These are phyloP conservation scores for Botryobasidium botryosum DNA, from an alignment of 768 basidiomycete genomes.

Conservation along the genomic window DNA sequence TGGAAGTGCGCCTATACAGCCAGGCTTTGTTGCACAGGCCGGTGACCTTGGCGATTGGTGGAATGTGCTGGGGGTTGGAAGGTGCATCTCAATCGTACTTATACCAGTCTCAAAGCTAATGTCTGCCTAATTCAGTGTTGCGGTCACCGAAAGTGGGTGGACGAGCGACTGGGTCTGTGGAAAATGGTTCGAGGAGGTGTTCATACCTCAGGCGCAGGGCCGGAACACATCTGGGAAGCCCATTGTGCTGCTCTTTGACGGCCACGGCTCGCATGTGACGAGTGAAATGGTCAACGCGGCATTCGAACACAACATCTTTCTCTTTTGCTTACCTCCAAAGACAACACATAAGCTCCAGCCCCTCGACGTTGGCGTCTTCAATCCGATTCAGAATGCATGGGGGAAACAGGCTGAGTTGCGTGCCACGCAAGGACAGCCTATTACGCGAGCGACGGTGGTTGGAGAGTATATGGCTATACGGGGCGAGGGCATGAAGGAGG, in stretches of 20 bases:
- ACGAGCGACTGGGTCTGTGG: no score
- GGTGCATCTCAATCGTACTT: no score
- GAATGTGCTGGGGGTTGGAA: no score
- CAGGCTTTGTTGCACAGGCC: not conserved
- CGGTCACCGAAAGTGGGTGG: no score
- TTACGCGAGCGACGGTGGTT: no score
- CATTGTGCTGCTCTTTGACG: constrained; percentile 28
- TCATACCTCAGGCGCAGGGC: constrained; percentile 23
- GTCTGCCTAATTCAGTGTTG: no score
- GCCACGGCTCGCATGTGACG: constrained; percentile 28
- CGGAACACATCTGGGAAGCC: constrained; percentile 16
- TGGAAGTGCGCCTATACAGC: constrained; percentile 17
- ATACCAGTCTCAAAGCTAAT: no score
- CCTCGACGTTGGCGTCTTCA: constrained; percentile 27
- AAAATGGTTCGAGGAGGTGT: constrained; percentile 26
- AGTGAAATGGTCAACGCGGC: constrained; percentile 17
- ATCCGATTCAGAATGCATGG: constrained; percentile 17
- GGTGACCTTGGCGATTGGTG: no score
- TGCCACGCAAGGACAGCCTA: no score
- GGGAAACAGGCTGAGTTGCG: no score
- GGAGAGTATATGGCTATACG: no score
- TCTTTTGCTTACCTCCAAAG: constrained; percentile 25
- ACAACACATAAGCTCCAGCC: constrained; percentile 29
- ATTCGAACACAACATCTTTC: constrained; percentile 16
- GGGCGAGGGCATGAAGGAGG: not conserved